Evolutionary conservation across 2,329 filamentous ascomycete genomes (phyloP).

Genomic region (Phaeoacremonium minimum): DNA sequence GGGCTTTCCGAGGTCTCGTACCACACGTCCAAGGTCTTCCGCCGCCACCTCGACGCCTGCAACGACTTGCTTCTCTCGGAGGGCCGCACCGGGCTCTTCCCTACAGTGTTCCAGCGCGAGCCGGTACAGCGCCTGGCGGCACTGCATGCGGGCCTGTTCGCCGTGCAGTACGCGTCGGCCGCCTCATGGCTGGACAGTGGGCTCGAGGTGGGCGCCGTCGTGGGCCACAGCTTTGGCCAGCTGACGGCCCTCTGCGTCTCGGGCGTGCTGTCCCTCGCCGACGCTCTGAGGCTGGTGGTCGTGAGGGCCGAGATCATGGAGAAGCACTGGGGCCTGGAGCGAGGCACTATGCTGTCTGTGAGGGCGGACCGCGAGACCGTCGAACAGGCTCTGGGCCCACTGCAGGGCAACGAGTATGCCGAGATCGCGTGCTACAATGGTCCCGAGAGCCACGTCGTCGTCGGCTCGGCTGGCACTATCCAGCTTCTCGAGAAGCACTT

Average conservation of each 20-base stretch:
- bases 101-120: slow-evolving; percentile 29
- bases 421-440: slow-evolving; percentile 28
- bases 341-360: slow-evolving; percentile 25
- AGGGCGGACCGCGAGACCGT: slow-evolving; percentile 4
- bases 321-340: slow-evolving; percentile 22
- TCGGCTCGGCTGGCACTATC: slow-evolving; percentile 19
- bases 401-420: background rate
- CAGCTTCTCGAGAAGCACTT: slow-evolving; percentile 11
- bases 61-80: too few species aligned
- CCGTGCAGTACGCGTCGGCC: background rate
- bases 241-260: slow-evolving; percentile 26
- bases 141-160: too few species aligned
- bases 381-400: slow-evolving; percentile 1
- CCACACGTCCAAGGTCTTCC: too few species aligned
- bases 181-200: slow-evolving; percentile 26
- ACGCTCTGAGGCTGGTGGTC: slow-evolving; percentile 21
- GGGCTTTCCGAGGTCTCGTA: too few species aligned
- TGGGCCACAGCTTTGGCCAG: slow-evolving; percentile 32
- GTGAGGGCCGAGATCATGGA: slow-evolving; percentile 23
- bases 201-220: slow-evolving; percentile 20
- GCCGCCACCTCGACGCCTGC: too few species aligned
- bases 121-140: too few species aligned
- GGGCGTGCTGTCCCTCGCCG: slow-evolving; percentile 19
- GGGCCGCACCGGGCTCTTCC: too few species aligned
- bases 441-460: slow-evolving; percentile 21